A percentile compares a stretch with the other conserved stretches of the same genome.
These are phyloP conservation scores for Stagonosporopsis chrysanthemi DNA, from an alignment of 2,329 filamentous ascomycete species.

Conservation along the genomic window DNA sequence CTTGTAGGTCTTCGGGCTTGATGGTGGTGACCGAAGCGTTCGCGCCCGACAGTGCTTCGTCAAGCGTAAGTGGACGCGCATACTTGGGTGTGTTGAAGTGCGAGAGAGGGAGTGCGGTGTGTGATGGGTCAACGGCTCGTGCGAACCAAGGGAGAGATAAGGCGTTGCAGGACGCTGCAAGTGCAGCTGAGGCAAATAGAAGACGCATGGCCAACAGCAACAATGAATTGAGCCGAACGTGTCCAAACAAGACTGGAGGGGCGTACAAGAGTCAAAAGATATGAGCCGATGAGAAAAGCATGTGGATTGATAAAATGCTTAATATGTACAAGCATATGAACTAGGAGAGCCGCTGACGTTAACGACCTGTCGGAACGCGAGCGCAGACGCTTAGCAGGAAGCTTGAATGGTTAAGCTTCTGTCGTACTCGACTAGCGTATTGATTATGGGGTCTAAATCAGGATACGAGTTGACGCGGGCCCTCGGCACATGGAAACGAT, in stretches of 20 bases:
- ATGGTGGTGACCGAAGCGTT: conserved; percentile 20
- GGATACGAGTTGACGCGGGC: background rate
- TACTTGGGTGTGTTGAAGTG: conserved; percentile 16
- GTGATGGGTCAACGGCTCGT: background rate
- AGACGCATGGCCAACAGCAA: conserved; percentile 1
- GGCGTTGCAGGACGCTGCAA: conserved; percentile 11
- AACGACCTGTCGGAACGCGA: background rate
- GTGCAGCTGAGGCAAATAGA: conserved; percentile 1
- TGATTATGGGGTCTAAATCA: background rate
- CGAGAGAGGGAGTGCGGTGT: conserved; percentile 1
- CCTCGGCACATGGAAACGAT: background rate
- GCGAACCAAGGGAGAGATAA: conserved; percentile 7
- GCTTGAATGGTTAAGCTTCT: background rate
- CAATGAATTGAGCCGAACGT: background rate
- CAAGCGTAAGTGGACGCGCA: conserved; percentile 11
- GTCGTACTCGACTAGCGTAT: background rate
- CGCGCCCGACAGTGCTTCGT: conserved; percentile 5
- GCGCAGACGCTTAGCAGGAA: background rate
- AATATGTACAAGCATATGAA: background rate
- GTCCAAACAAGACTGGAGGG: background rate
- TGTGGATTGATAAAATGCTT: background rate
- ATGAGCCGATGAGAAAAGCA: background rate
- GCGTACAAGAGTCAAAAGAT: background rate
- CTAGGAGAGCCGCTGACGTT: background rate
- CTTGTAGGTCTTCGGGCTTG: conserved; percentile 8